Base-by-base conservation (phyloP, 1,139 yeast genomes). In the Nakaseomyces sp. region DNA sequence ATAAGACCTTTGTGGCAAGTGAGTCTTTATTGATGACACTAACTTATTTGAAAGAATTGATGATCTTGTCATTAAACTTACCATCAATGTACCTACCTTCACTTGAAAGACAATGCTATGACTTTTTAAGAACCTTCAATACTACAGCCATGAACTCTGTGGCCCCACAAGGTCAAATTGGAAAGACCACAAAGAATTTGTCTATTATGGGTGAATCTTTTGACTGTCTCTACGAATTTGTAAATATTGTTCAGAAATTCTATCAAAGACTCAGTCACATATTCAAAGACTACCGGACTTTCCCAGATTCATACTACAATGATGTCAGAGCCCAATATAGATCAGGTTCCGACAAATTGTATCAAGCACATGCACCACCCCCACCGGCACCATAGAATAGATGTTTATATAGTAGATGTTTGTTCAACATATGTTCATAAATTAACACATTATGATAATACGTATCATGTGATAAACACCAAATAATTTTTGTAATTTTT, bases 1-100 rank as follows among this genome's bases (percentile, higher is more conserved):
- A 67, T 42, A 68, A 67, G 44, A 66, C 70, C 0, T 67, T 66
- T 55, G 71, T 67, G 22, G 69, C 71, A 3, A 64, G 67, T 48
- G 59, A 61, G n/a, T 56, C 70, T 0, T 48, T 67, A 29, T 45
- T 67, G 10, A 48, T 53, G 10, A 46, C 61, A 3, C 56, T 67
- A 12, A 47, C 49, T 8, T 50, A 58, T 5, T 51, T 66, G 7
- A 60, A 56, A 26, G 64, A 60, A 13, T 42, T 61, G 5, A 50
- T 68, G 37, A 57, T 64, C 9, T 48, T 67, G 8, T 53, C 66
- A 4, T 50, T 51, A 4, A 60, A 61, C 40, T 44, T 62, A 22
- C 67, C 67, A 7, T 43, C 57, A 1, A 45, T 52, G n/a, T 60
- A 60, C 38, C 47, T 60, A 22, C 42, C 57, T 5, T 45, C 48